Conservation (phyloP, 164 flowering plant species). For the Akebia trifoliata region DNA sequence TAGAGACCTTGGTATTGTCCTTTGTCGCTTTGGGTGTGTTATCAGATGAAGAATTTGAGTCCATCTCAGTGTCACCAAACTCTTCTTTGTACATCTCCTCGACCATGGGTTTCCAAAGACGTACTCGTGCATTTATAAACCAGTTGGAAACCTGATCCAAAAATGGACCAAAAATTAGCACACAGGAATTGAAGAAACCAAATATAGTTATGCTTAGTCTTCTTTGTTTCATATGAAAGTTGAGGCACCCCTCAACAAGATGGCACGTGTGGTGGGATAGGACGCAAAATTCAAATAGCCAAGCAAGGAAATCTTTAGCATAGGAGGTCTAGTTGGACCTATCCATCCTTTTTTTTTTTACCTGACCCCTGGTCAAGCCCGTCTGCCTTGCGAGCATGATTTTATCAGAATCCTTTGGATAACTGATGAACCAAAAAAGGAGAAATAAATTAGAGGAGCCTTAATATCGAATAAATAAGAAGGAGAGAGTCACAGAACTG, state of each 20-base stretch:
- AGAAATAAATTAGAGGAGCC: conserved; percentile 10
- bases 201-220: too few relatives aligned
- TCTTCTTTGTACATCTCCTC: conserved; percentile 91
- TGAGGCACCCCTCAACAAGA: too few relatives aligned
- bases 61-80: conserved; percentile 52
- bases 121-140: conserved; percentile 87
- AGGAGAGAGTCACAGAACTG: neutral
- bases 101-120: conserved; percentile 91
- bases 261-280: neutral
- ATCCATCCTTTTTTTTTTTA: too few relatives aligned
- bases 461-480: neutral
- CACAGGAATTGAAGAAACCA: neutral
- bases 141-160: conserved; percentile 72
- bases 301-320: too few relatives aligned
- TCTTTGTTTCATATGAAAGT: too few relatives aligned
- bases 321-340: too few relatives aligned
- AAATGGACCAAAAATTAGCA: conserved; percentile 10
- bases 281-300: too few relatives aligned
- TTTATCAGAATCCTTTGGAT: conserved; percentile 86
- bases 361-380: conserved; percentile 80
- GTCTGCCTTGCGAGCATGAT: conserved; percentile 83
- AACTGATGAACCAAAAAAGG: conserved; percentile 40
- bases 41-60: conserved; percentile 44
- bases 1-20: conserved; percentile 16
- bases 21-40: conserved; percentile 23